Evolutionary conservation across 495 filamentous ascomycete genomes (phyloP), one percentile per base, ranked within the genome.

Genomic region (Chaetomium tenue): DNA sequence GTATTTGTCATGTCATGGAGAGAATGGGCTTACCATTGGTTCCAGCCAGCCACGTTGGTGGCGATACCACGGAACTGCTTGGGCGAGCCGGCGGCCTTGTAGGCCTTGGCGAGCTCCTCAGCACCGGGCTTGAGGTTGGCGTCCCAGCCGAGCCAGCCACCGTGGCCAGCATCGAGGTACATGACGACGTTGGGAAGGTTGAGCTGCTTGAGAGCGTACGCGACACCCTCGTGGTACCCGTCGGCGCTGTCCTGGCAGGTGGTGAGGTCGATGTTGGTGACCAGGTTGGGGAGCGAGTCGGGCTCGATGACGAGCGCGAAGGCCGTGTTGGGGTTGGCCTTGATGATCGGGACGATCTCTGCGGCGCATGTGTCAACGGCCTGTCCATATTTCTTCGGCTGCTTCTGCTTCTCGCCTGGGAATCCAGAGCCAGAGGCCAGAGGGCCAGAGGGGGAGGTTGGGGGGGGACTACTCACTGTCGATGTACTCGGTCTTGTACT

Each of bases 161-260:
- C 87, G 79, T 90, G 87, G 74, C 88, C 90, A 61, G 88, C 90
- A 71, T 94, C 91, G 55, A 94, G 68, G 76, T 94, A 93, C 90
- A 91, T 91, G 67, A 87, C 76, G 63, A 93, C 89, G 76, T 93
- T 92, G 67, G 85, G 83, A 15, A 92, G 81, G 78, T 90, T 87
- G 67, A 93, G 81, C 65, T 83, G 76, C 67, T 83, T 82, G 65
- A 93, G 73, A 5, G 91, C 89, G 72, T 94, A 92, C 15, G 86
- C 83, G 44, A 87, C 84, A 73, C 88, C 84, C 53, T 87, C 84
- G 66, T 86, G 81, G 78, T 92, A 94, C 13, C 85, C 82, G 44
- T 76, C 63, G 51, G 86, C 79, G 58, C 87, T 84, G 66, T 84
- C 76, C 61, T 86, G 74, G 77, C 90, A 93, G 52, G 88, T 85